phyloP scores from a whole-genome alignment of 192 early-diverging fungal genomes.

The Coemansia sp. region DNA sequence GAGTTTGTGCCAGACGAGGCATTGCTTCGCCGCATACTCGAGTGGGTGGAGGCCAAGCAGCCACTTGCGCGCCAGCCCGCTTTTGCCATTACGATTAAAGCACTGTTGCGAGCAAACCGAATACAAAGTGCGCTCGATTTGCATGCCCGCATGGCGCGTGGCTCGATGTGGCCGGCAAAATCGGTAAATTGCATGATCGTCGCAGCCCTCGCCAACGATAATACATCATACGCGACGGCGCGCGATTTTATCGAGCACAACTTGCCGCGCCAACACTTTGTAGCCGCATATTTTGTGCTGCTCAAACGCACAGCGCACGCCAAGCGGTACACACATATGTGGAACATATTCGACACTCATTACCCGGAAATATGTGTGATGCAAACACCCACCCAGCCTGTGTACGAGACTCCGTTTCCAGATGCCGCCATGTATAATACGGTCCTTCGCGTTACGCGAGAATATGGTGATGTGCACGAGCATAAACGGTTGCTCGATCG shows the following conservation, averaged over 20 bases:
- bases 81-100: constrained; percentile 18
- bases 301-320: constrained; percentile 17
- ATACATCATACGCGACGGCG: not conserved
- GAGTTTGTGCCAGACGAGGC: constrained; percentile 9
- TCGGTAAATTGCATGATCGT: constrained; percentile 47
- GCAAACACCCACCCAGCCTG: not conserved
- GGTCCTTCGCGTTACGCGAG: constrained; percentile 11
- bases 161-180: constrained; percentile 26
- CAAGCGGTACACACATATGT: constrained; percentile 12
- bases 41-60: constrained; percentile 21
- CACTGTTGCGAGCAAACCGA: constrained; percentile 14
- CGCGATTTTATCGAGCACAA: constrained; percentile 15
- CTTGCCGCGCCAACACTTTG: constrained; percentile 35
- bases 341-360: constrained; percentile 21
- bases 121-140: constrained; percentile 27
- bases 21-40: constrained; percentile 7
- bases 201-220: not conserved
- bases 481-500: constrained; percentile 27
- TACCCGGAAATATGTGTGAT: constrained; percentile 17
- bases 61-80: constrained; percentile 14
- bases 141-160: constrained; percentile 17
- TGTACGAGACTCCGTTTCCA: constrained; percentile 18
- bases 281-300: constrained; percentile 15
- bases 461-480: constrained; percentile 17
- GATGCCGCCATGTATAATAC: constrained; percentile 31